Base-by-base conservation (phyloP, 2,329 filamentous ascomycete genomes). In the Zymoseptoria passerinii region DNA sequence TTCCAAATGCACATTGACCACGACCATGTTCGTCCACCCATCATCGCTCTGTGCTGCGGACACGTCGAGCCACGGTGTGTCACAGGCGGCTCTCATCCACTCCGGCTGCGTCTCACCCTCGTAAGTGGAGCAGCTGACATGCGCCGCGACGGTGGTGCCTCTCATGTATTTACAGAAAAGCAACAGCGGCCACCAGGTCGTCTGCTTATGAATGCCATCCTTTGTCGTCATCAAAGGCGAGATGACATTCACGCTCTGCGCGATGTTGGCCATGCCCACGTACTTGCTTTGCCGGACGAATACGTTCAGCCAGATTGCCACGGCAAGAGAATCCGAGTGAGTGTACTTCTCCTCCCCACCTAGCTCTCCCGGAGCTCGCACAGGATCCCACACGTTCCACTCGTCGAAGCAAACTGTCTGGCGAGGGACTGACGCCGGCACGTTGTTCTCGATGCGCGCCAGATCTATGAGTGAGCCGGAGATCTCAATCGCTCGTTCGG, bases 311-410 rank as follows among this genome's bases (percentile, higher is more conserved):
- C 86, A 91, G 19, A 88, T 80, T 2, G 81, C 82, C 0, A 91
- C 87, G n/a, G 87, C 88, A 16, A 91, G 77, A 1, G 86, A 87
- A 64, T 91, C 88, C 0, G 85, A 89, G 7, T 91, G 80, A 0
- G 85, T 90, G 75, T 91, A 89, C 66, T 73, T 76, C 70, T 91
- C 87, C 73, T 91, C 88, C 5, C 85, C 88, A 16, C 88, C 88
- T 60, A 81, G 72, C 66, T 87, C 83, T 16, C 88, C 88, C 0
- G 86, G 86, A 0, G 88, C 87, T 8, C 87, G 82, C 55, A 80
- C 77, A 0, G 87, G 86, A 66, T 90, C 87, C 88, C 88, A 92
- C 8, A 91, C 87, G 70, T 91, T 92, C 88, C 88, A 91, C 73
- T 91, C 88, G 70, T 92, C 88, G 69, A 91, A 91, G 77, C 88